Conservation (phyloP, 805 yeast species). For the Candida suzukii region DNA sequence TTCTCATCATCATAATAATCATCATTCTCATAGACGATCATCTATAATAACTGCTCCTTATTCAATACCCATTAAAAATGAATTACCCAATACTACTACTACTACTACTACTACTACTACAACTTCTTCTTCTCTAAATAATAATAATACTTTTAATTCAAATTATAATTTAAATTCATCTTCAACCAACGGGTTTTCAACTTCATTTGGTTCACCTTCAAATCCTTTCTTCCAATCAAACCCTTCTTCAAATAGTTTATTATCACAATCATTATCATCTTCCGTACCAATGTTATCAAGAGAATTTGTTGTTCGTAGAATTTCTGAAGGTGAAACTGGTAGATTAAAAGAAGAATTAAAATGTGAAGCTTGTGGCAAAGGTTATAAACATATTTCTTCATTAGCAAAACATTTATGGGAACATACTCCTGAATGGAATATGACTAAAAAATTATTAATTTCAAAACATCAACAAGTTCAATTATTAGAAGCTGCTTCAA, state of each 20-base stretch:
- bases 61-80: conserved; percentile 23
- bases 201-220: conserved; percentile 9
- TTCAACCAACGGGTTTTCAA: not conserved
- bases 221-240: conserved; percentile 19
- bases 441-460: conserved; percentile 71
- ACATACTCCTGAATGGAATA: conserved; percentile 91
- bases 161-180: not conserved
- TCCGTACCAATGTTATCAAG: conserved; percentile 32
- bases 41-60: conserved; percentile 31
- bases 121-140: too few species aligned
- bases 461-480: conserved; percentile 89
- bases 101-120: too few species aligned
- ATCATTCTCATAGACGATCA: conserved; percentile 24
- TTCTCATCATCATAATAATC: too few species aligned
- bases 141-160: not conserved
- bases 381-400: conserved; percentile 83
- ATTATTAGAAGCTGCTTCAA: conserved; percentile 69
- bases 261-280: not conserved
- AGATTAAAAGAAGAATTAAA: conserved; percentile 75
- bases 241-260: too few species aligned
- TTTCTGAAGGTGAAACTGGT: conserved; percentile 82
- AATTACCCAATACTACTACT: too few species aligned
- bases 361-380: conserved; percentile 90
- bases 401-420: conserved; percentile 89
- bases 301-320: conserved; percentile 75